Evolutionary conservation across 73 alveolate species (phyloP), one percentile per base, ranked within the genome.

Genomic region (Paramecium sonneborni): DNA sequence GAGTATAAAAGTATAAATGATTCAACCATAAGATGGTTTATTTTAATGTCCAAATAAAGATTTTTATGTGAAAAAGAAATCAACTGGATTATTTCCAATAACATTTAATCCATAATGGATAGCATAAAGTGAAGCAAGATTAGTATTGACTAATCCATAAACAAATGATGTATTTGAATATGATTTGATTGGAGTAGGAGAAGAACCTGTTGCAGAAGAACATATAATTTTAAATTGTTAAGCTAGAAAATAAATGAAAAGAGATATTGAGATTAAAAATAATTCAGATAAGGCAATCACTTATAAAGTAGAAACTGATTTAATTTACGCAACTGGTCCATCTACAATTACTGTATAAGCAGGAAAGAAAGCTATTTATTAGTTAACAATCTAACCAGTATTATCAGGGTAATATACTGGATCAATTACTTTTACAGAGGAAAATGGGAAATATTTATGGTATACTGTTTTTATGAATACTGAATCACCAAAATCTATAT

Each of bases 141-240:
- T 98, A 56, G 93, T 95, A 5, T 95, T 98, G 57, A 95, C 85
- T 87, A 97, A 97, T 87, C 95, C 95, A 58, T 89, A 76, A 15
- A 98, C 99, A 1, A 95, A 97, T 28, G 99, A 98, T 94, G 94
- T 95, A 38, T 98, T 96, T 93, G 99, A 97, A 88, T 98, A 97
- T 89, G 98, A 97, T 48, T 93, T 98, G 38, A 93, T 94, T 57
- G 99, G 99, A 2, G 91, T 94, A 57, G 99, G 99, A 11, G 99
- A 98, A 93, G 99, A 98, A 86, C 99, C 99, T 5, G 93, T 96
- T 12, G 99, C 99, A 20, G 99, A 98, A 90, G 99, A 98, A 35
- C 99, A 98, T 76, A 97, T 96, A 0, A 98, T 96, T 18, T 93
- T 98, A 21, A 94, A 92, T 87, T 96, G 99, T 95, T 96, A 96